Base-by-base conservation (phyloP, 352 stramenopile species). In the Phytophthora aleatoria region DNA sequence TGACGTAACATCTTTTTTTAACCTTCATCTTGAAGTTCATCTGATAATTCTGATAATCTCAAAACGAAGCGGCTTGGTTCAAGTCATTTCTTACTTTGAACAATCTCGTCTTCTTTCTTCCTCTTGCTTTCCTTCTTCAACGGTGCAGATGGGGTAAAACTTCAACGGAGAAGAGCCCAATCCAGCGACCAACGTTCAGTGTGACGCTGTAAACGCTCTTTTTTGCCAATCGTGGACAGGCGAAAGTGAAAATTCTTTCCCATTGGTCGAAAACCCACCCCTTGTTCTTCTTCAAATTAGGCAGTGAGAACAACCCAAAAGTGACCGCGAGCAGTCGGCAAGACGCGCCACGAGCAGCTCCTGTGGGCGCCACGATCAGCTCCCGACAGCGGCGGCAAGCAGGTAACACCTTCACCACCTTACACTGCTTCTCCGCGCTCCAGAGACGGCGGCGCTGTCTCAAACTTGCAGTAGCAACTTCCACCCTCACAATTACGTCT, bases 241-340 rank as follows among this genome's bases (percentile, higher is more conserved):
- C 39, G 16, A 28, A 49, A 27, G 9, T 11, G 15, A 38, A 38
- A 27, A 28, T 44, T 24, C n/a, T 2, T 28, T 59, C 7, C 38
- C 9, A 59, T 59, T 59, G 51, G 51, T 30, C 28, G 44, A 59
- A 59, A 50, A 8, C 28, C 39, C 31, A 26, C 28, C 27, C 78
- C 48, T 20, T 45, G 12, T 64, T 72, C 52, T 73, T 64, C 64
- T 72, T 66, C 66, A 66, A 70, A 70, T 38, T 51, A 36, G 31
- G 13, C 42, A 44, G 56, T 5, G 55, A 69, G 56, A 69, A 72
- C 68, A 76, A 73, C 59, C 43, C 58, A 75, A 71, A 75, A 62
- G 33, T 48, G 41, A 47, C 57, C 43, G 28, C 39, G 36, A 55
- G 42, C 57, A 75, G 41, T 53, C 51, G 38, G 57, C 48, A 69